phyloP scores from a whole-genome alignment of 2,329 filamentous ascomycete genomes.

The Sclerotinia trifoliorum region DNA sequence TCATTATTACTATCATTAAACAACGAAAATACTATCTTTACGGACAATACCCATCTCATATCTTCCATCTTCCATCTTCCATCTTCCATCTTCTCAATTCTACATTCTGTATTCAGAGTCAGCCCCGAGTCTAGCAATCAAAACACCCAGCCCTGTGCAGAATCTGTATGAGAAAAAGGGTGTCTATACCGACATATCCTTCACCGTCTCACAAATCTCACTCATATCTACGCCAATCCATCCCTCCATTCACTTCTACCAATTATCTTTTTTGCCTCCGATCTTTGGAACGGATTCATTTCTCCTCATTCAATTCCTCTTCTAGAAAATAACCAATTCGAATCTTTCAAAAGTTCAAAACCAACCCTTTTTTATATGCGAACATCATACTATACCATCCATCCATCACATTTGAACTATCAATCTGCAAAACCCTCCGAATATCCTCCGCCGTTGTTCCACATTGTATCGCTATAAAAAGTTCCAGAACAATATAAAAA shows the following conservation, averaged over 20 bases:
- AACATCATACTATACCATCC: background rate
- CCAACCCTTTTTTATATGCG: background rate
- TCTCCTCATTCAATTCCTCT: background rate
- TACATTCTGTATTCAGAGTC: conserved; percentile 4
- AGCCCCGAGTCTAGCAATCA: conserved; percentile 4
- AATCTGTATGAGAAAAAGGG: background rate
- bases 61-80: background rate
- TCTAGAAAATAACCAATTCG: background rate
- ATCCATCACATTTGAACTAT: conserved; percentile 7
- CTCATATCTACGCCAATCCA: conserved; percentile 12
- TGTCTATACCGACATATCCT: conserved; percentile 13
- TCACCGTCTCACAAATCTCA: conserved; percentile 22
- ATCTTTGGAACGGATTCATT: background rate
- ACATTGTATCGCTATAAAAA: conserved; percentile 3
- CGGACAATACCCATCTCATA: background rate
- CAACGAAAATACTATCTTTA: background rate
- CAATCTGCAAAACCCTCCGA: conserved; percentile 5
- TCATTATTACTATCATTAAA: background rate
- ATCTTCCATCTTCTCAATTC: background rate
- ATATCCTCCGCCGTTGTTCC: background rate
- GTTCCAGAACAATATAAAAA: conserved; percentile 1
- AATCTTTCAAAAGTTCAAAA: background rate
- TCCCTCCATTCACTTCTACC: background rate
- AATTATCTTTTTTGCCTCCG: background rate
- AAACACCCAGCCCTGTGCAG: background rate